These are phyloP conservation scores for Pythium pyrilobum DNA, from an alignment of 352 stramenopile species.

Conservation along the genomic window DNA sequence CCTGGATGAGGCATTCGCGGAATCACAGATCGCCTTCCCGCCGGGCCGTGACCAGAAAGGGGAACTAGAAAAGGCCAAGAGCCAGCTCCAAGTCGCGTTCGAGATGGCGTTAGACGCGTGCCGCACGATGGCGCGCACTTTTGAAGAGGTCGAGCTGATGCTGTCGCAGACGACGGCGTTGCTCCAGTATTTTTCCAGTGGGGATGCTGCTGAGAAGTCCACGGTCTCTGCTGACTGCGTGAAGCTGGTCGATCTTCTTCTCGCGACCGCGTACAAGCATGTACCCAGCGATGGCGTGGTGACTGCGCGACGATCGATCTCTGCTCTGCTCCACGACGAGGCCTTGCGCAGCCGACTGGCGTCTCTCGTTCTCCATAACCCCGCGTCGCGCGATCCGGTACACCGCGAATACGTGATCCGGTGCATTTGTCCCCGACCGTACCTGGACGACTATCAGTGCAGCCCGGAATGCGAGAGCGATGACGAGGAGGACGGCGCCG, in stretches of 20 bases:
- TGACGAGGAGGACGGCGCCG: constrained; percentile 18
- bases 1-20: constrained; percentile 54
- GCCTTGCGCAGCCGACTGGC: constrained; percentile 29
- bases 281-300: constrained; percentile 5
- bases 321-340: constrained; percentile 29
- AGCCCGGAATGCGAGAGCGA: constrained; percentile 5
- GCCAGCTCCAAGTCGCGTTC: constrained; percentile 66
- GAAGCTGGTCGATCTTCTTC: constrained; percentile 16
- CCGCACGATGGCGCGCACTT: constrained; percentile 46
- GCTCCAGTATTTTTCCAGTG: constrained; percentile 35
- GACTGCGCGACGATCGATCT: constrained; percentile 27
- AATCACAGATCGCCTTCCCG: constrained; percentile 60
- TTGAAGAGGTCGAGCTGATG: constrained; percentile 51
- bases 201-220: not conserved
- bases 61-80: constrained; percentile 31
- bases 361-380: constrained; percentile 42
- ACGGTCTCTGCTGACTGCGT: not conserved
- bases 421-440: constrained; percentile 65
- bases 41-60: constrained; percentile 31
- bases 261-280: not conserved
- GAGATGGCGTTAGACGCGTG: constrained; percentile 76
- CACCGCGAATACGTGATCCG: constrained; percentile 76
- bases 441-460: constrained; percentile 42
- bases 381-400: constrained; percentile 32
- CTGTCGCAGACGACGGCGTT: constrained; percentile 46